A percentile compares a stretch with the other conserved stretches of the same genome.
These are phyloP conservation scores for Mucuna pruriens DNA, from an alignment of 306 rosid genomes.

Conservation along the genomic window DNA sequence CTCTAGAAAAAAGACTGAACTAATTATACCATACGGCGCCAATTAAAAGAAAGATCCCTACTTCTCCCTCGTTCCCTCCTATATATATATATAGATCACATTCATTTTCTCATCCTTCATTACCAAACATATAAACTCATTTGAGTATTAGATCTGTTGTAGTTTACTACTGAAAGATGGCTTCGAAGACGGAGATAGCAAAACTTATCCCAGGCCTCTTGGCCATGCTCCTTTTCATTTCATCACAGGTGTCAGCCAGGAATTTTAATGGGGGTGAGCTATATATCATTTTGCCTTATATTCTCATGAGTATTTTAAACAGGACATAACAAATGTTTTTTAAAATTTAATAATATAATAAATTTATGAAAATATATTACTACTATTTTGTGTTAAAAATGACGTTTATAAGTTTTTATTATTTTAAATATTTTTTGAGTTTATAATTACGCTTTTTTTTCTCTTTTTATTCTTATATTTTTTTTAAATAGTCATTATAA, in stretches of 20 bases:
- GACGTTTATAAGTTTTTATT: background rate
- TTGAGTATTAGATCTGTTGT: too few relatives aligned
- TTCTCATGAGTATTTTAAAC: background rate
- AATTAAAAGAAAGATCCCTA: background rate
- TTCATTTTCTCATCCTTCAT: background rate
- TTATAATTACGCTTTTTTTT: too few relatives aligned
- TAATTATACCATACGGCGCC: background rate
- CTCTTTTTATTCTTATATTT: too few relatives aligned
- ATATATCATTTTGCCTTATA: background rate
- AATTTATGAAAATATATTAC: too few relatives aligned
- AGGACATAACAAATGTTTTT: too few relatives aligned
- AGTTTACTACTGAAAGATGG: background rate
- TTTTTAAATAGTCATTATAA: too few relatives aligned
- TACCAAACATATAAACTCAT: background rate
- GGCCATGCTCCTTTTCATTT: background rate
- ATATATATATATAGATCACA: constrained; percentile 23
- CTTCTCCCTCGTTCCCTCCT: background rate
- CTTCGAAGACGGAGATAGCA: background rate
- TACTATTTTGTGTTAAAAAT: background rate
- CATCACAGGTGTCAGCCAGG: background rate
- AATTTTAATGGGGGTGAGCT: background rate
- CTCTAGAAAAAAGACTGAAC: background rate
- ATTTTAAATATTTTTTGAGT: too few relatives aligned
- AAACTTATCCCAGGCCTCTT: background rate
- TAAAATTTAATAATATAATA: too few relatives aligned